Evolutionary conservation across 2,329 filamentous ascomycete genomes (phyloP).

Genomic region (Apiospora rasikravindrae): DNA sequence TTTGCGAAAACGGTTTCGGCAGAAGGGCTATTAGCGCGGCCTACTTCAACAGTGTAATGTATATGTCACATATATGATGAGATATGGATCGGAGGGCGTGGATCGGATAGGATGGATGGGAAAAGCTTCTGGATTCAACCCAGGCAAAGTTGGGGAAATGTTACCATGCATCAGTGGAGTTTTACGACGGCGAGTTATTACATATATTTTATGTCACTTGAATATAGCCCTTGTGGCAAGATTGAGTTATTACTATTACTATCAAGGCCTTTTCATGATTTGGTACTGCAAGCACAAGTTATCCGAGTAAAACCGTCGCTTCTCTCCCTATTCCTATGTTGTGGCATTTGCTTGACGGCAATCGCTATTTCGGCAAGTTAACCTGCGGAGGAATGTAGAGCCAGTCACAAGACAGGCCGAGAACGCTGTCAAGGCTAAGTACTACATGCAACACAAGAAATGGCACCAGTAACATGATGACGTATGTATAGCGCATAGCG

Average conservation of each 20-base stretch:
- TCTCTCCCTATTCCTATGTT: background rate
- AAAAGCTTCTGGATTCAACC: slow-evolving; percentile 19
- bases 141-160: slow-evolving; percentile 16
- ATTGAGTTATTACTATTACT: background rate
- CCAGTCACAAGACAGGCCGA: background rate
- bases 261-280: background rate
- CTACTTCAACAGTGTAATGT: slow-evolving; percentile 19
- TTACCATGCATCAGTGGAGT: slow-evolving; percentile 12
- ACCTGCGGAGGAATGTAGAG: background rate
- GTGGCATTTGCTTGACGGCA: background rate
- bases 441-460: background rate
- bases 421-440: background rate
- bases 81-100: background rate
- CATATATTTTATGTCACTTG: background rate
- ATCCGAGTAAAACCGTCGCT: too few species aligned
- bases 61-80: background rate
- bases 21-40: background rate
- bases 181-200: background rate
- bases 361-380: background rate
- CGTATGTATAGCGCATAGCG: background rate
- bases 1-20: background rate
- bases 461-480: background rate
- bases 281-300: background rate
- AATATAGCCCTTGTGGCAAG: background rate
- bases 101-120: background rate